Evolutionary conservation across 306 rosid genomes (phyloP).

Genomic region (Vigna nakashimae): DNA sequence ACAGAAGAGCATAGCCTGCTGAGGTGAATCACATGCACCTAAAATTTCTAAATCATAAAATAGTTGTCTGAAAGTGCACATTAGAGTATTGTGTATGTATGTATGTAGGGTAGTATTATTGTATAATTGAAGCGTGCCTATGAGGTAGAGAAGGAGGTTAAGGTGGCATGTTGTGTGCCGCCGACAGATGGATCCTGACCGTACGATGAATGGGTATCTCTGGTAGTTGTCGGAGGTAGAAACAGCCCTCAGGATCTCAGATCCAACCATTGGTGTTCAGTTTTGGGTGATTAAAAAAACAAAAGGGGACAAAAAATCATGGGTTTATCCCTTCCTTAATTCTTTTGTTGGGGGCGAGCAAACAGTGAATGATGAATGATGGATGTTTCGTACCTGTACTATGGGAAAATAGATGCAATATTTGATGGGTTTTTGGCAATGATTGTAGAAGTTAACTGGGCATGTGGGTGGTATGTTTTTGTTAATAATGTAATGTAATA

Average conservation of each 20-base stretch:
- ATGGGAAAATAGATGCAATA: conserved; percentile 36
- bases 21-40: conserved; percentile 86
- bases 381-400: conserved; percentile 50
- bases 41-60: conserved; percentile 46
- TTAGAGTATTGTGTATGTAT: conserved; percentile 3
- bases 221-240: conserved; percentile 45
- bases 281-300: conserved; percentile 3
- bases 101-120: background rate
- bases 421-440: conserved; percentile 54
- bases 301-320: conserved; percentile 38
- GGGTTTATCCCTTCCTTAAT: conserved; percentile 45
- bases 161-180: conserved; percentile 57
- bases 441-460: conserved; percentile 57
- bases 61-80: conserved; percentile 51
- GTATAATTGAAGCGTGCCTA: conserved; percentile 51
- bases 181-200: conserved; percentile 71
- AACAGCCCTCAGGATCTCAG: conserved; percentile 50
- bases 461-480: conserved; percentile 49
- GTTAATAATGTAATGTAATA: background rate
- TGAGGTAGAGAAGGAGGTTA: conserved; percentile 33
- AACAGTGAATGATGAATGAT: conserved; percentile 41
- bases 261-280: conserved; percentile 39
- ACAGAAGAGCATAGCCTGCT: conserved; percentile 64
- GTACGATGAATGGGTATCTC: conserved; percentile 63
- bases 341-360: conserved; percentile 38